A percentile compares a stretch with the other conserved stretches of the same genome.
phyloP scores from a whole-genome alignment of 2,329 filamentous ascomycete species.

The Ophioceras dolichostomum region DNA sequence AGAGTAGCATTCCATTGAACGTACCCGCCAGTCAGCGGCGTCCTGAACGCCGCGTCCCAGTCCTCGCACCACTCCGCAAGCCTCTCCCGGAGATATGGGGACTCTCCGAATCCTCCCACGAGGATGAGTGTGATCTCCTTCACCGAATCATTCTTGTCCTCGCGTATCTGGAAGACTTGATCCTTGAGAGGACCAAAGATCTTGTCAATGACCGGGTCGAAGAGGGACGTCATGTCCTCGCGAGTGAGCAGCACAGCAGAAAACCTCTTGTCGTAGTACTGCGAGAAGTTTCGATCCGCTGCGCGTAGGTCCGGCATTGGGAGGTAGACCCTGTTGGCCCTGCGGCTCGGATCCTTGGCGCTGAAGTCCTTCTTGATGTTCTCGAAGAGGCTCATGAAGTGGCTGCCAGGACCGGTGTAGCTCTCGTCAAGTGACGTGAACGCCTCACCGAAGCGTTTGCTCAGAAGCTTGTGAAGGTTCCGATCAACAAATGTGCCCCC shows the following conservation, averaged over 20 bases:
- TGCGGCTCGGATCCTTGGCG: neutral
- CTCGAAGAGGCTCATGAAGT: slow-evolving; percentile 1
- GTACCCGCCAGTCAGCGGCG: neutral
- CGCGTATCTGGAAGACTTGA: neutral
- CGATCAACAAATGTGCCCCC: neutral
- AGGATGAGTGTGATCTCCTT: neutral
- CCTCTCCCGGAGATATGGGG: neutral
- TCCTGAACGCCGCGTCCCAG: neutral
- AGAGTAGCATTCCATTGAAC: no score
- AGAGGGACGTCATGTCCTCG: neutral
- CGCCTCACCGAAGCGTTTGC: neutral
- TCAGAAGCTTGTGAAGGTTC: neutral
- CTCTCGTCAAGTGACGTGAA: neutral
- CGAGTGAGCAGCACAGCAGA: neutral
- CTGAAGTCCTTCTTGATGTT: slow-evolving; percentile 2
- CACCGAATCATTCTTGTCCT: neutral
- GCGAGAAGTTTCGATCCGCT: neutral
- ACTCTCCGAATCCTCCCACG: neutral
- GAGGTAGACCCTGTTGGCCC: neutral
- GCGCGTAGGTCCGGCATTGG: neutral
- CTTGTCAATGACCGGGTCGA: neutral
- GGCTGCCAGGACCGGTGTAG: neutral
- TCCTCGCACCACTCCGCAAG: neutral
- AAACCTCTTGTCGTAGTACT: neutral
- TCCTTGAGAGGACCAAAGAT: neutral